Percentiles rank a stretch among this genome's conserved stretches.
Evolutionary conservation across 2,329 filamentous ascomycete genomes (phyloP).

Genomic region (Dothideomycetes sp.): DNA sequence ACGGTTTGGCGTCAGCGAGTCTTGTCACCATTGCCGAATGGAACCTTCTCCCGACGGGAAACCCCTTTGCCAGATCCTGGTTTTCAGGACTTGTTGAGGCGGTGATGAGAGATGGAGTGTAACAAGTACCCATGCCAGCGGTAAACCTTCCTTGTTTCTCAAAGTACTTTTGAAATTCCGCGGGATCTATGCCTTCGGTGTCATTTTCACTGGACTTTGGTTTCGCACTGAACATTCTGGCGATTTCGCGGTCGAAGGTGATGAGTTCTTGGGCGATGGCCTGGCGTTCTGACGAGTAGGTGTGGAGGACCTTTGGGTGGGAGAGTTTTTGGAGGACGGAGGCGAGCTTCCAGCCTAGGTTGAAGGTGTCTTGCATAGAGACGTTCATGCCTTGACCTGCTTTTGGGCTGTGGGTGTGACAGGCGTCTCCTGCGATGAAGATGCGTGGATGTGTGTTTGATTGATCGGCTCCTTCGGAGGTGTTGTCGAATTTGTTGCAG

Average conservation of each 20-base stretch:
- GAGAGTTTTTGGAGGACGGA: constrained; percentile 16
- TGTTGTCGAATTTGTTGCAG: constrained; percentile 25
- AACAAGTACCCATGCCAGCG: constrained; percentile 49
- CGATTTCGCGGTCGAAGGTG: constrained; percentile 20
- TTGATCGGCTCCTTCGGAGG: constrained; percentile 13
- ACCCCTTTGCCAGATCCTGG: constrained; percentile 29
- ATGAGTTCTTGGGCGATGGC: constrained; percentile 19
- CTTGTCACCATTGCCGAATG: constrained; percentile 51
- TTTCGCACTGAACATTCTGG: constrained; percentile 16
- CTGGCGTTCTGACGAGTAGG: constrained; percentile 18
- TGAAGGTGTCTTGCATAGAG: constrained; percentile 17
- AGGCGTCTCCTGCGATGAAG: constrained; percentile 16
- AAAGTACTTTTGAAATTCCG: constrained; percentile 17
- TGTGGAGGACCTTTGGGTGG: constrained; percentile 15
- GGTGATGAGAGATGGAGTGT: constrained; percentile 42
- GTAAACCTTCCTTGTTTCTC: constrained; percentile 9
- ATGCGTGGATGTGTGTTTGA: constrained; percentile 45
- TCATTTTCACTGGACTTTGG: constrained; percentile 12
- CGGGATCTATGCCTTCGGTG: constrained; percentile 24
- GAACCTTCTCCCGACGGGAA: constrained; percentile 40
- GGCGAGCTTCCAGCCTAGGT: constrained; percentile 20
- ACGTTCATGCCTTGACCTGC: constrained; percentile 16
- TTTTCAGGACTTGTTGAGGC: constrained; percentile 25
- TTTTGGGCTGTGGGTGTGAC: constrained; percentile 16
- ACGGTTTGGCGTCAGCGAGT: constrained; percentile 49